Evolutionary conservation across 371 early-diverging fungal genomes (phyloP), one percentile per base, ranked within the genome.

Genomic region (Entomophthora muscae): DNA sequence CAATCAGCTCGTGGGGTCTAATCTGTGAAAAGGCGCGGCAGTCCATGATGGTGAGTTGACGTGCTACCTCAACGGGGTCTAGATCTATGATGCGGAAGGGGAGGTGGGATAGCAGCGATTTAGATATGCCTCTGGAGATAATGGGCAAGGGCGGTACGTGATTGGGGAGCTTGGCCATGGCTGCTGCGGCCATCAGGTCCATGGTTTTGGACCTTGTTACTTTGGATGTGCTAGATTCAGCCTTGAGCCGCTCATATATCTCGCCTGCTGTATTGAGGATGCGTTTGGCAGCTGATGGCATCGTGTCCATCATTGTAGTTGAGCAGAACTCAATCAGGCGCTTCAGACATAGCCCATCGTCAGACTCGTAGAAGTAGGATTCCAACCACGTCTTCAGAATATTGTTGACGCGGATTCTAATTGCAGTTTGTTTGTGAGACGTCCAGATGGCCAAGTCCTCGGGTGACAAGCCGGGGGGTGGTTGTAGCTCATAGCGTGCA

Each of bases 11-110:
- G n/a, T 70, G 71, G 3, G 83, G 80, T 60, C 73, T 67, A 59
- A 90, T 81, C 57, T 74, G 72, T 64, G 76, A 75, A 66, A 82
- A 88, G 59, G 77, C 56, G 1, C 65, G 66, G 57, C 71, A 76
- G 56, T 85, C 86, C 72, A 85, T 74, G 0, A 88, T 42, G 3
- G 88, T 88, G 33, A 91, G 66, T 67, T 91, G 89, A 13, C 89
- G 72, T 1, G 91, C 89, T 0, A 89, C 66, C 69, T 89, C 89
- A 17, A 78, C 52, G 1, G 88, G 79, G 64, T 91, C 86, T 27
- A 91, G 67, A 33, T 89, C 88, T 32, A 74, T 66, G 21, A 89
- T 73, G 61, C 74, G 73, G 32, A 86, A 64, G 23, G 53, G 57
- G 32, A 57, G 3, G 29, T 57, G 24, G 30, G 60, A 54, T 7